Evolutionary conservation across 208 protist species (phyloP), one percentile per base, ranked within the genome.

Genomic region (Crithidia bombi): DNA sequence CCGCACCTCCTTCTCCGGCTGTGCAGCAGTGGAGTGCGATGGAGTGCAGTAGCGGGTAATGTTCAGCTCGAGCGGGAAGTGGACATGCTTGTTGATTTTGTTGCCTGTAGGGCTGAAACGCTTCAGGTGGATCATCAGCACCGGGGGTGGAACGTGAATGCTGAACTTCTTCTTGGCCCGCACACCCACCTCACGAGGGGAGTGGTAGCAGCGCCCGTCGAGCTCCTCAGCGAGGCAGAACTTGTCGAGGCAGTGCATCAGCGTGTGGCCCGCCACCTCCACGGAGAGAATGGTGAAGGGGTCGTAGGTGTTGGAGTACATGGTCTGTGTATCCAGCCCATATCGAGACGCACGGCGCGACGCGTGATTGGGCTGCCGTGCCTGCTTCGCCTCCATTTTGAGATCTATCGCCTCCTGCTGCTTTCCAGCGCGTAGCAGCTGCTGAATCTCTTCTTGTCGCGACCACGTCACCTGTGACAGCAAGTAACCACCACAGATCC

Each of bases 91-190:
- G 65, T 69, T 76, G 15, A 92, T 76, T 68, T 95, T 95, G 39
- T 66, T 81, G 14, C 86, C 80, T 19, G 79, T 86, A 10, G 55
- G 76, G 5, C 75, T 78, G 68, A 97, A 97, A 11, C 94, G 91
- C 80, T 97, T 97, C 28, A 96, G 64, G 46, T 97, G 91, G 43
- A 97, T 85, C 26, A 93, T 83, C 46, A 97, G 76, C 50, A 97
- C 88, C 9, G 83, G 69, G 12, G 94, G 94, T 15, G 87, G 77
- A 26, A 87, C 69, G 73, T 96, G 89, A 58, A 97, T 82, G 38
- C 61, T 71, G 41, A 96, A 86, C 71, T 89, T 86, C 58, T 96
- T 96, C 23, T 65, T 87, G 12, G 91, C 94, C 3, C 69, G 68
- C 39, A 96, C 90, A n/a, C 69, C 77, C 19, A 93, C 90, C 17